phyloP scores from a whole-genome alignment of 2,329 filamentous ascomycete species.

The Calonectria hawksworthii region DNA sequence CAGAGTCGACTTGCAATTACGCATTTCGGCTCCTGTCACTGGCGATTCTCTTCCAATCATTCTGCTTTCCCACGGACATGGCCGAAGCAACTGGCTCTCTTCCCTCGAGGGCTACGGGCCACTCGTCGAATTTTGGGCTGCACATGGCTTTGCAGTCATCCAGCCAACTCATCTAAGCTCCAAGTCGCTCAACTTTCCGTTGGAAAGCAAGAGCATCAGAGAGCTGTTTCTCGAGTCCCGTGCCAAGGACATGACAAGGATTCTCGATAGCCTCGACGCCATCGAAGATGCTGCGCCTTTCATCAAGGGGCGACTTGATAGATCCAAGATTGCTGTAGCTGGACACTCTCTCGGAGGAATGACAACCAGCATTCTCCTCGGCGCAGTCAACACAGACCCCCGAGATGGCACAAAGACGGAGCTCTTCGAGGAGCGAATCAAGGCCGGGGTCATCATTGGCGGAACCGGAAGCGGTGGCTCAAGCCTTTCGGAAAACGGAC shows the following conservation, averaged over 20 bases:
- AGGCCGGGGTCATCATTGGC: constrained; percentile 44
- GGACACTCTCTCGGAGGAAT: constrained; percentile 44
- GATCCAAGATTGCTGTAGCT: constrained; percentile 37
- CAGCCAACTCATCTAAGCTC: constrained; percentile 47
- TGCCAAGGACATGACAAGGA: constrained; percentile 36
- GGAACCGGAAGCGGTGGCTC: constrained; percentile 33
- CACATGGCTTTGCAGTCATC: constrained; percentile 46
- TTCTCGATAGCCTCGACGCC: constrained; percentile 41
- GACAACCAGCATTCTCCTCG: constrained; percentile 37
- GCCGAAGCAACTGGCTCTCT: constrained; percentile 44
- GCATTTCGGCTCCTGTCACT: constrained; percentile 34
- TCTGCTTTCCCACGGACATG: constrained; percentile 46
- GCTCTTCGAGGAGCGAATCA: constrained; percentile 38
- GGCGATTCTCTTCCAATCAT: constrained; percentile 41
- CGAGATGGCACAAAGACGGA: constrained; percentile 31
- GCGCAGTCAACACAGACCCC: constrained; percentile 41
- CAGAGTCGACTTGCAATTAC: constrained; percentile 42
- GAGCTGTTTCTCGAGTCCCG: constrained; percentile 42
- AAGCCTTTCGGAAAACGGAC: constrained; percentile 30
- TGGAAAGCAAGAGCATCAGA: constrained; percentile 16
- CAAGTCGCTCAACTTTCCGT: constrained; percentile 22
- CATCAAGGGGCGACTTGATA: constrained; percentile 42
- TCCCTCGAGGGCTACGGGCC: constrained; percentile 44
- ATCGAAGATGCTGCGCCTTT: constrained; percentile 41
- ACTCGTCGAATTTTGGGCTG: constrained; percentile 44